A percentile compares a stretch with the other conserved stretches of the same genome.
These are phyloP conservation scores for Nemophila menziesii DNA, from an alignment of 257 asterid genomes.

Conservation along the genomic window DNA sequence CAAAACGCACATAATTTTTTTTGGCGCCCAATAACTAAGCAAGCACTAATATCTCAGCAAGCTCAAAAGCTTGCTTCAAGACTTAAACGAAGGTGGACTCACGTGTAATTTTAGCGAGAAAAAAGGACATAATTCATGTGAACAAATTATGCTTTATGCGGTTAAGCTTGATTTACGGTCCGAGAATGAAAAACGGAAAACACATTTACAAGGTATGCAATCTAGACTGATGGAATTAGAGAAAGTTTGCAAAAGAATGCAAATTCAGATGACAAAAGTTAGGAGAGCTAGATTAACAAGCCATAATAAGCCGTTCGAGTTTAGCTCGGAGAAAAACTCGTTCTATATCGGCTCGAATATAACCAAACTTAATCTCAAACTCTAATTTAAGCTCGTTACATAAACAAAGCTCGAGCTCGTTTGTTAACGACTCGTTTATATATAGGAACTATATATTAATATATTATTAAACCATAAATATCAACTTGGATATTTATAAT, in stretches of 20 bases:
- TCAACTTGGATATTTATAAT: too few relatives aligned
- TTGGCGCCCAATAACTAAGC: conserved; percentile 40
- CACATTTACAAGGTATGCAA: conserved; percentile 81
- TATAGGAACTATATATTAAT: too few relatives aligned
- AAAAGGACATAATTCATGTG: conserved; percentile 21
- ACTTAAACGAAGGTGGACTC: conserved; percentile 20
- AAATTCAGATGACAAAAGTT: too few relatives aligned
- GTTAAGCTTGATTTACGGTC: too few relatives aligned
- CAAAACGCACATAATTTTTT: too few relatives aligned
- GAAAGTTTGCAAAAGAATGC: conserved; percentile 64
- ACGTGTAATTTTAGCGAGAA: conserved; percentile 9
- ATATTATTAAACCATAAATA: too few relatives aligned
- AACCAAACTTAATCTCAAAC: too few relatives aligned
- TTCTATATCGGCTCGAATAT: too few relatives aligned
- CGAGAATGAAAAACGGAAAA: conserved; percentile 49
- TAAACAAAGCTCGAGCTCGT: too few relatives aligned
- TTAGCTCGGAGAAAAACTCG: too few relatives aligned
- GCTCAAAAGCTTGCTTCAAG: conserved; percentile 57
- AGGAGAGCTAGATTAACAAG: conserved; percentile 49
- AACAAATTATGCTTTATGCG: conserved; percentile 59
- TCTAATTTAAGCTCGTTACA: too few relatives aligned
- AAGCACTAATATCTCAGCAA: conserved; percentile 55
- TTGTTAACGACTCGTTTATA: too few relatives aligned
- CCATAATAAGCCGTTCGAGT: conserved; percentile 38
- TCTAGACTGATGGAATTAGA: conserved; percentile 73